Evolutionary conservation across 2,329 filamentous ascomycete genomes (phyloP), one percentile per base, ranked within the genome.

Genomic region (Keithomyces neogunnii): DNA sequence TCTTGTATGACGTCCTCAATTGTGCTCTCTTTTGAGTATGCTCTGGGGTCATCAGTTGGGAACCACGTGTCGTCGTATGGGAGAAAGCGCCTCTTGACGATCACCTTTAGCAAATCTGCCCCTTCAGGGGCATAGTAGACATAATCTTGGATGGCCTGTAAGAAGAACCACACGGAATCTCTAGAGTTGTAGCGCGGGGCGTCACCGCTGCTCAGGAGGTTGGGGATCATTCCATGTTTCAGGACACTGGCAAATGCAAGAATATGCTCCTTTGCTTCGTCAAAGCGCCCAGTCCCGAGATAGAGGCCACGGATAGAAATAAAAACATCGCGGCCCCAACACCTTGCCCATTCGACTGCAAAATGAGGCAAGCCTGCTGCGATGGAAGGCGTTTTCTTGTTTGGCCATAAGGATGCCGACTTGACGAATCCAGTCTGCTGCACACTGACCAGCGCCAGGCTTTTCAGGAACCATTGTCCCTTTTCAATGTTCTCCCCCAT

Each of bases 221-320:
- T 99, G 11, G 93, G 93, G 52, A 99, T 91, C 90, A 97, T 95
- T 48, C 93, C 93, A 61, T 99, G 93, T 74, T 99, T 99, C 59
- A 99, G 73, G 9, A 99, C 91, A 65, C 90, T 96, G 2, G 88
- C 91, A 70, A 99, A 99, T 7, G 91, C 92, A 54, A 89, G 74
- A 53, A 99, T 96, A 63, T 99, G 95, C 66, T 97, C 90, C 63
- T 83, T 91, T 6, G 93, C 93, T 65, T 96, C 91, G 2, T 79
- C 81, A 60, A 87, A 96, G 7, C 93, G 85, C 2, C 90, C 89
- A 9, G 92, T 97, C 40, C 88, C 90, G 36, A 99, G 80, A 59
- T 88, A 89, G n/a, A 99, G 76, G 43, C 93, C 93, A 48, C 93
- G 86, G 40, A 96, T 81, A 11, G 93, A 93, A 56, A 99, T 99